Percentiles rank a stretch among this genome's conserved stretches.
Conservation (phyloP, 257 asterid genomes). For the Haberlea rhodopensis region DNA sequence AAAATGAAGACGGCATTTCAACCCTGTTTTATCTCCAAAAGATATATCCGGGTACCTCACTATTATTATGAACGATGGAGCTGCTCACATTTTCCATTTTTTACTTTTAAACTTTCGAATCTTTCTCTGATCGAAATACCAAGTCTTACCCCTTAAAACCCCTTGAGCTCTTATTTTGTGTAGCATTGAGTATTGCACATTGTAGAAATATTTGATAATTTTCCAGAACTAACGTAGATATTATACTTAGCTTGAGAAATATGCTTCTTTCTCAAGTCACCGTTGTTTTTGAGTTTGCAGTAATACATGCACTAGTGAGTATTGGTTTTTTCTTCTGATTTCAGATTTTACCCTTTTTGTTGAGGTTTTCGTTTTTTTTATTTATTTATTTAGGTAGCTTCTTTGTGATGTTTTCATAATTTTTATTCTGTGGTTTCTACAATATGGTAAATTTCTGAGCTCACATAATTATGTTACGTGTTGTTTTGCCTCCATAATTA, state of each 20-base stretch:
- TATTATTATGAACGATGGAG: conserved; percentile 19
- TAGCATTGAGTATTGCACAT: neutral
- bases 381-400: too few species aligned
- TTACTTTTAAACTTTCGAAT: neutral
- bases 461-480: neutral
- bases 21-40: conserved; percentile 96
- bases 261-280: conserved; percentile 1
- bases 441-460: neutral
- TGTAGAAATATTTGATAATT: neutral
- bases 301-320: too few species aligned
- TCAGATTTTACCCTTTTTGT: too few species aligned
- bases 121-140: neutral
- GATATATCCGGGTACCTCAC: conserved; percentile 80
- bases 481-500: neutral
- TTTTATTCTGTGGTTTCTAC: neutral
- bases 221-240: conserved; percentile 1
- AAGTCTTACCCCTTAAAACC: neutral
- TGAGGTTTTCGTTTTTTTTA: too few species aligned
- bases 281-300: neutral
- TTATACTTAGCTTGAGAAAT: neutral
- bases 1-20: conserved; percentile 96
- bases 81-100: conserved; percentile 20
- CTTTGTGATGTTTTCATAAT: too few species aligned
- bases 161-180: conserved; percentile 10
- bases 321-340: too few species aligned